Evolutionary conservation across 169 alveolate genomes (phyloP).

Genomic region (Eimeria brunetti): DNA sequence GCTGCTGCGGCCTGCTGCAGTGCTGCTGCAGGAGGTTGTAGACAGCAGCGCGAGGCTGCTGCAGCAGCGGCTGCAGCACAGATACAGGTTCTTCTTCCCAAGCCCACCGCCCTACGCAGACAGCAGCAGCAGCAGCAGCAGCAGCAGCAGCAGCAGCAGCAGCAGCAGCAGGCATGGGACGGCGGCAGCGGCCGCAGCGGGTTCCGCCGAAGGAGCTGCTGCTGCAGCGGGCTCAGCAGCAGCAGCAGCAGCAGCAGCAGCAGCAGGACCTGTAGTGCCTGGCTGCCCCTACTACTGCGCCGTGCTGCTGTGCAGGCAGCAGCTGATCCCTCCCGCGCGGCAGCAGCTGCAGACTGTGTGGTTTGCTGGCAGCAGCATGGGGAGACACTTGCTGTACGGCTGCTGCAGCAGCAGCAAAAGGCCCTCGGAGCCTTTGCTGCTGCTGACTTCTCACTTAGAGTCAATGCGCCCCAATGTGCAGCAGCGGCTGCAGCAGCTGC

Average conservation of each 20-base stretch:
- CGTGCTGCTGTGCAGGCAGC: constrained; percentile 69
- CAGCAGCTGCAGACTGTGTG: constrained; percentile 44
- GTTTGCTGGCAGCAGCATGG: constrained; percentile 76
- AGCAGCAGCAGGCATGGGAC: constrained; percentile 3
- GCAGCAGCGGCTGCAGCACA: constrained; percentile 43
- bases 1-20: constrained; percentile 70
- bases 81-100: constrained; percentile 43
- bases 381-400: constrained; percentile 73
- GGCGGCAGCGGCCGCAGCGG: neutral
- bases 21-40: constrained; percentile 66
- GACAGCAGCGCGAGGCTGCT: constrained; percentile 30
- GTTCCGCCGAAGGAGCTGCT: too few species aligned
- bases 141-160: neutral
- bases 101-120: neutral
- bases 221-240: neutral
- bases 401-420: constrained; percentile 59
- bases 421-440: constrained; percentile 70
- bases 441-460: constrained; percentile 77
- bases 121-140: neutral
- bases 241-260: constrained; percentile 20
- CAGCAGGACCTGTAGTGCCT: neutral
- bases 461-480: constrained; percentile 10
- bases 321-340: constrained; percentile 52
- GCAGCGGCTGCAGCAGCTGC: constrained; percentile 27
- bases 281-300: constrained; percentile 74